These are phyloP conservation scores for Arxiozyma heterogenica DNA, from an alignment of 1,139 yeast species.

Conservation along the genomic window DNA sequence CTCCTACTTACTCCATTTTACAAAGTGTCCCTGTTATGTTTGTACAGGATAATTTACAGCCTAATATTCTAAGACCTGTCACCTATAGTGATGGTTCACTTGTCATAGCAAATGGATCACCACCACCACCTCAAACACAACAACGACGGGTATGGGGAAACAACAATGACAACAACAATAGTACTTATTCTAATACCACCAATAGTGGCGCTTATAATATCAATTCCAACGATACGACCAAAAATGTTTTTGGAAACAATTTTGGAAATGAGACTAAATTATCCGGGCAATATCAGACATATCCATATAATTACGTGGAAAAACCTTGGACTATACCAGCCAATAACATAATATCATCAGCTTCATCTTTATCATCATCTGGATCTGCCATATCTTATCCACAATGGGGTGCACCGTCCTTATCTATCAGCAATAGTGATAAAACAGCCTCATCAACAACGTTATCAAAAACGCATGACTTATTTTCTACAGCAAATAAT, in stretches of 20 bases:
- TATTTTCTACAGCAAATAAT: neutral
- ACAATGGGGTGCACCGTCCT: neutral
- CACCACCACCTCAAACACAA: neutral
- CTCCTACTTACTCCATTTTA: neutral
- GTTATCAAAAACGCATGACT: neutral
- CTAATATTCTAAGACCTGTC: conserved; percentile 1
- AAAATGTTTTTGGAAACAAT: neutral
- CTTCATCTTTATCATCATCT: conserved; percentile 1
- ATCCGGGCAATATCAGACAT: neutral
- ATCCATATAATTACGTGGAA: neutral
- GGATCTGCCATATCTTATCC: neutral
- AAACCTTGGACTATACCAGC: conserved; percentile 2
- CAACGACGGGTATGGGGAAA: neutral
- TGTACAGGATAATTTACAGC: neutral
- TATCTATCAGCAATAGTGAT: neutral
- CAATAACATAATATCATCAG: neutral
- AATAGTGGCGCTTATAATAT: neutral
- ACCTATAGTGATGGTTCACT: neutral
- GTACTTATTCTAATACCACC: neutral
- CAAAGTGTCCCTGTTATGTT: conserved; percentile 1
- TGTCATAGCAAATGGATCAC: neutral
- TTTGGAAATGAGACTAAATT: neutral
- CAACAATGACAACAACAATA: neutral
- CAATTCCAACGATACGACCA: neutral
- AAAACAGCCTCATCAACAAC: neutral